A percentile compares a stretch with the other conserved stretches of the same genome.
Evolutionary conservation across 2,329 filamentous ascomycete species (phyloP).

Genomic region (Scedosporium dehoogii): DNA sequence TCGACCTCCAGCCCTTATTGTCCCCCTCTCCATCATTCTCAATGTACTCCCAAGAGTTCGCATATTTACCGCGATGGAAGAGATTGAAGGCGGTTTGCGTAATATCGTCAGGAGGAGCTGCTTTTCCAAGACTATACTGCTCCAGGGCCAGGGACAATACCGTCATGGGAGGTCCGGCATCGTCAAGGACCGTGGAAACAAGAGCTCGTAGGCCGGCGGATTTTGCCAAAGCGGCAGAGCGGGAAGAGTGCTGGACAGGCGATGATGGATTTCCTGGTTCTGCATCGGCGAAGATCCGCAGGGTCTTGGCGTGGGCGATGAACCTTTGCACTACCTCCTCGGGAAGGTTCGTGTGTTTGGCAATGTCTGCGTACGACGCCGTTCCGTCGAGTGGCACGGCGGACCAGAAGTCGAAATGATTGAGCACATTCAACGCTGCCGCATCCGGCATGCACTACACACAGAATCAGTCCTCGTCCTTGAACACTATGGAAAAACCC

Average conservation of each 20-base stretch:
- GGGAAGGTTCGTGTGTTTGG: constrained; percentile 29
- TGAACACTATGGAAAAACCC: neutral
- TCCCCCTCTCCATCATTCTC: constrained; percentile 31
- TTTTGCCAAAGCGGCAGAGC: constrained; percentile 39
- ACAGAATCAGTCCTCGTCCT: neutral
- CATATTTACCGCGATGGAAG: constrained; percentile 37
- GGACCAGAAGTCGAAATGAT: constrained; percentile 42
- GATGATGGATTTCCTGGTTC: constrained; percentile 33
- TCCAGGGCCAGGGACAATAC: constrained; percentile 35
- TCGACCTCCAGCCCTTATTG: constrained; percentile 25
- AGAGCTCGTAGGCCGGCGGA: constrained; percentile 39
- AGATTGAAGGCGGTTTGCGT: constrained; percentile 41
- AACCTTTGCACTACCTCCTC: constrained; percentile 39
- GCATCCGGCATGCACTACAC: constrained; percentile 31
- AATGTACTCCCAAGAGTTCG: constrained; percentile 27
- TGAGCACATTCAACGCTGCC: constrained; percentile 35
- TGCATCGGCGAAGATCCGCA: constrained; percentile 43
- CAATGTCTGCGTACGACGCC: constrained; percentile 30
- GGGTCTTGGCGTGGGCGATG: constrained; percentile 48
- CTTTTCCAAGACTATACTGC: constrained; percentile 34
- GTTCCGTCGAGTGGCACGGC: constrained; percentile 36
- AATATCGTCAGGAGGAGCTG: constrained; percentile 15
- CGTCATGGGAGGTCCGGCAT: constrained; percentile 39
- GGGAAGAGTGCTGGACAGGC: constrained; percentile 35
- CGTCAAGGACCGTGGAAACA: constrained; percentile 45